Percentiles rank a stretch among this genome's conserved stretches.
Evolutionary conservation across 768 basidiomycete genomes (phyloP).

Genomic region (Royoungia palumana): DNA sequence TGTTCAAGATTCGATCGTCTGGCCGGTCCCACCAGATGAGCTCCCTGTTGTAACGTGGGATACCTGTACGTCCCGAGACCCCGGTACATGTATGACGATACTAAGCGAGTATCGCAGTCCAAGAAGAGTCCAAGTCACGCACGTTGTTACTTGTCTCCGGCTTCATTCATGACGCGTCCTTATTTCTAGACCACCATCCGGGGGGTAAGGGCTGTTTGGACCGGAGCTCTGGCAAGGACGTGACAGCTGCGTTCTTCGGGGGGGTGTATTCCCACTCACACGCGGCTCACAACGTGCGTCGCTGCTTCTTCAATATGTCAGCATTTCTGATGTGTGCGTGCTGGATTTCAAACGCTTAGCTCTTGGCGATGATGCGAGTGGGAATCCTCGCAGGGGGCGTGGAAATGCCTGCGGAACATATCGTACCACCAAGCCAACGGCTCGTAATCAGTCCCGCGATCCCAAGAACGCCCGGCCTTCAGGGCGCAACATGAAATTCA

Average conservation of each 20-base stretch:
- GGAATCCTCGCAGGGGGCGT: constrained; percentile 64
- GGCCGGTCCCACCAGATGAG: constrained; percentile 55
- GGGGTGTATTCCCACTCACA: constrained; percentile 81
- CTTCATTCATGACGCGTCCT: constrained; percentile 81
- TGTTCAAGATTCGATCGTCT: constrained; percentile 57
- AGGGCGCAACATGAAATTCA: background rate
- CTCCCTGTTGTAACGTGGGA: constrained; percentile 83
- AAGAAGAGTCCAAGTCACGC: constrained; percentile 61
- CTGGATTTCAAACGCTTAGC: constrained; percentile 27
- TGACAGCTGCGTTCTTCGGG: constrained; percentile 83
- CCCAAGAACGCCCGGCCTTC: constrained; percentile 4
- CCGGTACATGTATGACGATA: background rate
- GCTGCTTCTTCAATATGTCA: background rate
- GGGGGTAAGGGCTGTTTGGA: constrained; percentile 65
- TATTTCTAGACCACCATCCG: constrained; percentile 74
- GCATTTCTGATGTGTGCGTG: constrained; percentile 1
- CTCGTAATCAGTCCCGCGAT: constrained; percentile 29
- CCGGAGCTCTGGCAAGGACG: constrained; percentile 70
- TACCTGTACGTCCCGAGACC: constrained; percentile 49
- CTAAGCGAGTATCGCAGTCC: constrained; percentile 41
- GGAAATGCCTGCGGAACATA: constrained; percentile 44
- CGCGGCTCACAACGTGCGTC: constrained; percentile 71
- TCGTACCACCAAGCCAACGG: constrained; percentile 45
- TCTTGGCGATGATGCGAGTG: constrained; percentile 77
- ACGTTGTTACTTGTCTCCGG: constrained; percentile 74